phyloP scores from a whole-genome alignment of 2,329 filamentous ascomycete genomes.

The Aspergillus quadricinctus region DNA sequence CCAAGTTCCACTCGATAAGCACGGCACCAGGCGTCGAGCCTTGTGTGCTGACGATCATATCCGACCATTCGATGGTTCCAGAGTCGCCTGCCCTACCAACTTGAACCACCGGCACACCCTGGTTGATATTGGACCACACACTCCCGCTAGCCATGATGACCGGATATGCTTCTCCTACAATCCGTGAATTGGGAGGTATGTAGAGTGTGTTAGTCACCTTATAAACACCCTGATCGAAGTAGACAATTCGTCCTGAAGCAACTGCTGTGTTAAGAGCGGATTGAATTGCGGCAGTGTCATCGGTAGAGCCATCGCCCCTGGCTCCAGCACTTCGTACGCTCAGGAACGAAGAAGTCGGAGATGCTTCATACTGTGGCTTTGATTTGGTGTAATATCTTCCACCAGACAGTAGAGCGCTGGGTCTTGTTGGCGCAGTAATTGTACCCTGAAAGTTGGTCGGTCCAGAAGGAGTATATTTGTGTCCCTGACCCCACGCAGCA shows the following conservation, averaged over 20 bases:
- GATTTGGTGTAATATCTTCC: conserved; percentile 44
- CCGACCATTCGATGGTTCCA: conserved; percentile 66
- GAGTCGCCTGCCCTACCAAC: conserved; percentile 61
- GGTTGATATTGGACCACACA: conserved; percentile 53
- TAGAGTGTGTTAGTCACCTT: conserved; percentile 45
- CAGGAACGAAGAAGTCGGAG: conserved; percentile 36
- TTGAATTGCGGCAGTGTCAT: conserved; percentile 59
- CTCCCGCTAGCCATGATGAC: conserved; percentile 54
- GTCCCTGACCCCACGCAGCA: conserved; percentile 41
- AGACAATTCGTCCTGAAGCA: conserved; percentile 48
- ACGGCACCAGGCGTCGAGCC: conserved; percentile 65
- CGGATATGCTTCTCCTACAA: conserved; percentile 55
- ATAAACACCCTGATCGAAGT: conserved; percentile 55
- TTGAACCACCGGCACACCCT: conserved; percentile 62
- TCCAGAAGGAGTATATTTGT: conserved; percentile 42
- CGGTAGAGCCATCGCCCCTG: conserved; percentile 52
- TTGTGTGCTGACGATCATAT: conserved; percentile 66
- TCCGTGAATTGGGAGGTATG: conserved; percentile 46
- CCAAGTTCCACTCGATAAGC: conserved; percentile 69
- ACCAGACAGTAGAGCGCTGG: conserved; percentile 42
- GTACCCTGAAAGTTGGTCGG: conserved; percentile 42
- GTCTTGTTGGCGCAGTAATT: conserved; percentile 42
- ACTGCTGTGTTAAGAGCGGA: conserved; percentile 51
- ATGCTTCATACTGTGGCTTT: conserved; percentile 52
- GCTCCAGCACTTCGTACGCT: conserved; percentile 43